Conservation (phyloP, 768 basidiomycete species). For the Lactarius tabidus region DNA sequence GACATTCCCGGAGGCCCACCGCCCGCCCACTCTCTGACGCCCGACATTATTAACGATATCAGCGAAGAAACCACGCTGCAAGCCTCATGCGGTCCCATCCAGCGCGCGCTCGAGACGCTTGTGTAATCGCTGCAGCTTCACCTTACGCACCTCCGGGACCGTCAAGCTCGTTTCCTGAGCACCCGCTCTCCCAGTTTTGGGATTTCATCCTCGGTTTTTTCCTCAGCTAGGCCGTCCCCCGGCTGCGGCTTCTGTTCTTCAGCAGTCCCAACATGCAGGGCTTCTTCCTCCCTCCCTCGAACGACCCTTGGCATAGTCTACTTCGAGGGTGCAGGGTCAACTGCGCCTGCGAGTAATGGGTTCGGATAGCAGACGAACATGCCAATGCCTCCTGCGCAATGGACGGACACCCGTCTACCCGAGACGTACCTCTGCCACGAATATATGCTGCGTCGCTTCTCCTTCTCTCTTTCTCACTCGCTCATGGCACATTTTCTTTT, state of each 20-base stretch:
- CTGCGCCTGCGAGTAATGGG: slow-evolving; percentile 43
- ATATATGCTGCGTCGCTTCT: slow-evolving; percentile 44
- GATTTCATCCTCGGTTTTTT: too few species aligned
- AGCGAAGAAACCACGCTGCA: slow-evolving; percentile 62
- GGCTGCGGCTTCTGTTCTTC: slow-evolving; percentile 1
- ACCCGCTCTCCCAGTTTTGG: background rate
- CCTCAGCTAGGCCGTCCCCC: slow-evolving; percentile 34
- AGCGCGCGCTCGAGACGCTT: slow-evolving; percentile 34
- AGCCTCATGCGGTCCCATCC: slow-evolving; percentile 63
- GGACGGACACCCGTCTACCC: slow-evolving; percentile 63
- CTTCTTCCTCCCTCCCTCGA: slow-evolving; percentile 26
- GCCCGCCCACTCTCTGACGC: slow-evolving; percentile 63
- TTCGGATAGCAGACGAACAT: slow-evolving; percentile 59
- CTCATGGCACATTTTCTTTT: background rate
- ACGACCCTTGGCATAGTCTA: slow-evolving; percentile 20
- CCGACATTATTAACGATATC: slow-evolving; percentile 44
- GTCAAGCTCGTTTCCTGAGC: background rate
- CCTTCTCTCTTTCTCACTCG: background rate
- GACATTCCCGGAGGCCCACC: slow-evolving; percentile 52
- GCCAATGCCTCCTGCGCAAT: slow-evolving; percentile 56
- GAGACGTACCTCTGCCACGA: slow-evolving; percentile 61
- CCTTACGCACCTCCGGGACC: background rate
- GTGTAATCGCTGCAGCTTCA: background rate
- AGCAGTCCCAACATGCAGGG: slow-evolving; percentile 29
- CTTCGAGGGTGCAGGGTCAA: slow-evolving; percentile 11